Conservation (phyloP, 164 flowering plant species). For the Chimonanthus salicifolius region DNA sequence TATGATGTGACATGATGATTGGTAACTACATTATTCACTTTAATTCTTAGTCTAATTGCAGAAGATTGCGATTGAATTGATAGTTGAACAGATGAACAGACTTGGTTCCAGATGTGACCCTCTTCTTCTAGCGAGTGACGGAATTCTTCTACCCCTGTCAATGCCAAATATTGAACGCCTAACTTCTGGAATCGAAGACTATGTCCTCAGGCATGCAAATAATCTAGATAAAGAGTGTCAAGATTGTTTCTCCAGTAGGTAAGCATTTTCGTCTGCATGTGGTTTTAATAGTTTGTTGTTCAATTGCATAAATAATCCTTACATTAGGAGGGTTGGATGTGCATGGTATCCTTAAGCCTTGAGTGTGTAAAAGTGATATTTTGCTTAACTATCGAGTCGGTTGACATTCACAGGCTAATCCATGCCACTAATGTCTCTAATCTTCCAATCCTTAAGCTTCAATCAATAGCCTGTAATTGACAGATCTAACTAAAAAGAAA, state of each 20-base stretch:
- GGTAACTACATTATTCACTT: not conserved
- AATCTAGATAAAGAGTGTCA: slow-evolving; percentile 30
- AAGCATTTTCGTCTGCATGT: slow-evolving; percentile 8
- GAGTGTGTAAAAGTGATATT: no score
- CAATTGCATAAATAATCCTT: not conserved
- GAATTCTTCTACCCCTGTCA: slow-evolving; percentile 19
- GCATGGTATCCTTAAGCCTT: no score
- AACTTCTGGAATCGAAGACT: slow-evolving; percentile 55
- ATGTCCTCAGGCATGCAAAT: slow-evolving; percentile 61
- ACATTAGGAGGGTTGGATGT: no score
- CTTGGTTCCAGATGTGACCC: slow-evolving; percentile 26
- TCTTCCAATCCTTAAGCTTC: no score
- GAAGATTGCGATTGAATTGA: slow-evolving; percentile 56
- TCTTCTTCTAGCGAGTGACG: slow-evolving; percentile 35
- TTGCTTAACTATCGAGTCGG: no score
- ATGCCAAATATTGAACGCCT: slow-evolving; percentile 46
- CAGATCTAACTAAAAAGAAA: no score
- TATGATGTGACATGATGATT: no score
- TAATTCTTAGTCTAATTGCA: slow-evolving; percentile 16
- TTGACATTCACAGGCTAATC: no score
- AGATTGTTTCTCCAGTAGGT: slow-evolving; percentile 52
- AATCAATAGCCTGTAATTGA: no score
- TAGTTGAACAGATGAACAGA: slow-evolving; percentile 28
- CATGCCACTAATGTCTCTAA: no score
- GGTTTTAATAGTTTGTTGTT: not conserved